Conservation (phyloP, 179 eudicot genomes). For the Beta macrorhiza region DNA sequence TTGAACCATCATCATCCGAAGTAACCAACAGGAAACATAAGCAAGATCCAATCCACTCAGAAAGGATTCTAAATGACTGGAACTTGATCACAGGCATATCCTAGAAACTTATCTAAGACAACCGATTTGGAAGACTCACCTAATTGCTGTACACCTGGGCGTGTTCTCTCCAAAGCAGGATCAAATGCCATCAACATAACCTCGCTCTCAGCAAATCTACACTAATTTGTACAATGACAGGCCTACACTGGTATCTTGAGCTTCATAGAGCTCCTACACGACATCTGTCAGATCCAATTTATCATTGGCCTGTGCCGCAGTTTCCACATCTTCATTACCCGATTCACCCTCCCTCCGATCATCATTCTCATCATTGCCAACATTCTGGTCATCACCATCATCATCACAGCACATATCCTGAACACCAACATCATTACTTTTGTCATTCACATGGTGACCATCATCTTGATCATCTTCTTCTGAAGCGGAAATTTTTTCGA, state of each 20-base stretch:
- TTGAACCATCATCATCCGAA: neutral
- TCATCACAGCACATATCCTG: constrained; percentile 17
- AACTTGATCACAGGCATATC: constrained; percentile 11
- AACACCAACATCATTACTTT: constrained; percentile 9
- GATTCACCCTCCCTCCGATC: constrained; percentile 14
- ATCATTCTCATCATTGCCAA: constrained; percentile 13
- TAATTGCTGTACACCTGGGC: constrained; percentile 34
- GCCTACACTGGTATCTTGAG: neutral
- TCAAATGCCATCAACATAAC: constrained; percentile 18
- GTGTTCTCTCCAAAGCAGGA: constrained; percentile 18
- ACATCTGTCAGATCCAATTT: constrained; percentile 30
- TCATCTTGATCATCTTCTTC: constrained; percentile 23
- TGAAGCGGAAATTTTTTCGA: constrained; percentile 19
- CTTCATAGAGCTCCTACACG: constrained; percentile 11
- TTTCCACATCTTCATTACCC: constrained; percentile 34
- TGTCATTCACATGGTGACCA: constrained; percentile 21
- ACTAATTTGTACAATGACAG: constrained; percentile 31
- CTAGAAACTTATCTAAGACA: constrained; percentile 9
- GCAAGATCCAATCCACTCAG: constrained; percentile 13
- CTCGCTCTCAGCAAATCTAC: constrained; percentile 27
- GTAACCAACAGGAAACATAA: constrained; percentile 8
- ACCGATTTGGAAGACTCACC: constrained; percentile 29
- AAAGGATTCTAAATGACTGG: neutral
- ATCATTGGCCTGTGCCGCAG: constrained; percentile 35
- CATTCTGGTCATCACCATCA: constrained; percentile 13